Evolutionary conservation across 192 early-diverging fungal genomes (phyloP).

Genomic region (Backusella circina): DNA sequence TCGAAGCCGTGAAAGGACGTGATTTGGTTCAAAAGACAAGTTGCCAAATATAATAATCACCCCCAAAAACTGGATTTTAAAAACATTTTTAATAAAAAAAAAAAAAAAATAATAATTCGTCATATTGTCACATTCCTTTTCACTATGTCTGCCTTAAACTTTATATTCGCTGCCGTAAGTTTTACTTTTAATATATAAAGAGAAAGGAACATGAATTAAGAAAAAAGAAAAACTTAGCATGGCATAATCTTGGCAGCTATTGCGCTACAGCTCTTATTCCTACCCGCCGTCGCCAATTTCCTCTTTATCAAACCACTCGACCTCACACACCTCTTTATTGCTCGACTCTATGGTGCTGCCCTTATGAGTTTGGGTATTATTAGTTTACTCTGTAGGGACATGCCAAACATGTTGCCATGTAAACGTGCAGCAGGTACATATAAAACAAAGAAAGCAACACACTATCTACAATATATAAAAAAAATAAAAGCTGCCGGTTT

Average conservation of each 20-base stretch:
- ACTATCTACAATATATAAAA: not conserved
- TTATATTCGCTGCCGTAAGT: constrained; percentile 9
- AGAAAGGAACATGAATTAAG: too few relatives aligned
- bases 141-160: constrained; percentile 1
- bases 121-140: not conserved
- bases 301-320: not conserved
- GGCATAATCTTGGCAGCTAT: not conserved
- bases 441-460: not conserved
- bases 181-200: too few relatives aligned
- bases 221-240: not conserved
- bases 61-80: constrained; percentile 1
- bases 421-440: constrained; percentile 3
- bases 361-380: not conserved
- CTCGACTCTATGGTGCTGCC: not conserved
- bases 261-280: not conserved
- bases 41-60: not conserved
- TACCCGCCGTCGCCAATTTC: not conserved
- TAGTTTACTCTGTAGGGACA: not conserved
- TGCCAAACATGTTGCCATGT: constrained; percentile 7
- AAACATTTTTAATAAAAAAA: too few relatives aligned
- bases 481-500: not conserved
- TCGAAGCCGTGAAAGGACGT: not conserved
- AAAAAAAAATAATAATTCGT: too few relatives aligned
- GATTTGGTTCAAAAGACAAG: not conserved
- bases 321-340: not conserved